phyloP scores from a whole-genome alignment of 1,139 yeast genomes.

The Candida frijolesensis region DNA sequence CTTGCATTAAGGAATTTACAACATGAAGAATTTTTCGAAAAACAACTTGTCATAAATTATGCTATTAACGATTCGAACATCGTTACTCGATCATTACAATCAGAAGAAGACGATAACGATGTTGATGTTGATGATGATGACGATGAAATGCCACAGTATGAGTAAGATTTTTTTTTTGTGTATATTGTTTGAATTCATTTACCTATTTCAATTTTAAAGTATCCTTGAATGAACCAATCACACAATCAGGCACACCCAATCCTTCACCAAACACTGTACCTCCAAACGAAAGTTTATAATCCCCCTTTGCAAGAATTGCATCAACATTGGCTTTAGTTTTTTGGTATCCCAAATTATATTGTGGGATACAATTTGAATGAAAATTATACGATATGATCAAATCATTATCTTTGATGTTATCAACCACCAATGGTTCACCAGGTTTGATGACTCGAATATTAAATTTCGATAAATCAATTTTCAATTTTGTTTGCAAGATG shows the following conservation, averaged over 20 bases:
- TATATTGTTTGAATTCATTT: background rate
- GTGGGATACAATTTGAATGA: slow-evolving; percentile 73
- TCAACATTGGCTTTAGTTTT: slow-evolving; percentile 41
- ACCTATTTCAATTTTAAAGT: slow-evolving; percentile 36
- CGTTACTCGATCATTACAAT: slow-evolving; percentile 13
- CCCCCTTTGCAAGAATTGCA: slow-evolving; percentile 26
- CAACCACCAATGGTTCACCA: slow-evolving; percentile 23
- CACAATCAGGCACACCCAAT: slow-evolving; percentile 89
- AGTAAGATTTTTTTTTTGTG: no score
- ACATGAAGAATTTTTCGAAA: slow-evolving; percentile 56
- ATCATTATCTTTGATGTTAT: slow-evolving; percentile 31
- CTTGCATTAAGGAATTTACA: slow-evolving; percentile 55
- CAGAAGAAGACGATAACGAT: slow-evolving; percentile 1
- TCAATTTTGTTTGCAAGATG: slow-evolving; percentile 53
- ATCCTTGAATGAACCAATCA: slow-evolving; percentile 59
- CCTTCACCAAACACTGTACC: slow-evolving; percentile 87
- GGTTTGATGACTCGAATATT: slow-evolving; percentile 33
- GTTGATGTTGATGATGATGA: slow-evolving; percentile 12
- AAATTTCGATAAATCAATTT: slow-evolving; percentile 41
- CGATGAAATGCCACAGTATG: slow-evolving; percentile 14
- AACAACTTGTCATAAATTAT: slow-evolving; percentile 50
- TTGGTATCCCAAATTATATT: slow-evolving; percentile 73
- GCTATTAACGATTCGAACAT: slow-evolving; percentile 42
- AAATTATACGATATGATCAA: slow-evolving; percentile 35
- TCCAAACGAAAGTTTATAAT: slow-evolving; percentile 56